Evolutionary conservation across 371 early-diverging fungal species (phyloP).

Genomic region (Umbelopsis sp.): DNA sequence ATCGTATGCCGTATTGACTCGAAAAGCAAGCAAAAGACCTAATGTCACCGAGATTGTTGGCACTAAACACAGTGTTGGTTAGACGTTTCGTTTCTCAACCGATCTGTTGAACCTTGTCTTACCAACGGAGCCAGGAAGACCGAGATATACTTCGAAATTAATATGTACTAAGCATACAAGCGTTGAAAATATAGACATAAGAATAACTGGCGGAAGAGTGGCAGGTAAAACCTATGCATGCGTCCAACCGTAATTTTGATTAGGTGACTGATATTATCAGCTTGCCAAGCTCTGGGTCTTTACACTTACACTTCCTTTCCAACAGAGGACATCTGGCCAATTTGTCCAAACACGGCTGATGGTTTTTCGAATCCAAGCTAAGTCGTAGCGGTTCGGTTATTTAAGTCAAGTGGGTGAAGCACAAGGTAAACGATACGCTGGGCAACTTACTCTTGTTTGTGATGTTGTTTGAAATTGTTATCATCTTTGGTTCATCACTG

Average conservation of each 20-base stretch:
- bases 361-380: slow-evolving; percentile 1
- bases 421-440: too few relatives aligned
- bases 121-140: slow-evolving; percentile 46
- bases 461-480: neutral
- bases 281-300: neutral
- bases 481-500: slow-evolving; percentile 5
- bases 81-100: neutral
- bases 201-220: slow-evolving; percentile 35
- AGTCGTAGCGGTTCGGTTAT: too few relatives aligned
- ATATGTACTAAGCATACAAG: slow-evolving; percentile 34
- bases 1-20: slow-evolving; percentile 81
- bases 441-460: neutral
- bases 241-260: neutral
- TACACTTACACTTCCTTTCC: slow-evolving; percentile 45
- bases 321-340: slow-evolving; percentile 48
- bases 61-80: slow-evolving; percentile 30
- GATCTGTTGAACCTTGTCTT: slow-evolving; percentile 20
- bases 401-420: too few relatives aligned
- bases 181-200: slow-evolving; percentile 35
- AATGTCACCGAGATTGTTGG: slow-evolving; percentile 65
- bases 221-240: slow-evolving; percentile 36
- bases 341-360: neutral
- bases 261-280: neutral
- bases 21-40: slow-evolving; percentile 74
- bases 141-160: slow-evolving; percentile 28